Base-by-base conservation (phyloP, 139 green algal genomes). In the Chlorokybus atmophyticus region DNA sequence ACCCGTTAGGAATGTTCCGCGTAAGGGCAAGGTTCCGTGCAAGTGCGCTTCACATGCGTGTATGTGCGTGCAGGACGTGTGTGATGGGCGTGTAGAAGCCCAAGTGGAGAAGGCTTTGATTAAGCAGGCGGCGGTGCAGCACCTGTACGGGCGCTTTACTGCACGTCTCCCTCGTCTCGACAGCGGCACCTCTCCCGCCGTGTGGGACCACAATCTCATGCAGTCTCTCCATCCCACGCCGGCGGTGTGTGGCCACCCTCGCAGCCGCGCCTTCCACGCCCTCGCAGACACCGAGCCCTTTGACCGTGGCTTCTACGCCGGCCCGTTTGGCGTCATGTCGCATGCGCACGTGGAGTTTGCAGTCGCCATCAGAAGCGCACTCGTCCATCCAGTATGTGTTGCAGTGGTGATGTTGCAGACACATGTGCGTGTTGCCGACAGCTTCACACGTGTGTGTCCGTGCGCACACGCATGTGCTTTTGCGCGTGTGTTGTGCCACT, bases 291-390 rank as follows among this genome's bases (percentile, higher is more conserved):
- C 61, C 8, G 92, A 99, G 78, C 32, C 60, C 0, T 98, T 99
- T 67, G 92, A 99, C 69, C 64, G 92, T 2, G 92, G 92, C 28
- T 90, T 87, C 57, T 99, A 96, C 47, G 76, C 89, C 0, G 92
- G 89, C 1, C 92, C 92, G 3, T 87, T 97, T 59, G 92, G 92
- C 10, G 97, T 85, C 85, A 57, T 99, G 27, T 76, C 64, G 0
- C 80, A 79, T 3, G 57, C 62, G 17, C 80, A 73, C 0, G 81
- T 84, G 0, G 92, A 98, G 75, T 97, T 99, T 79, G 81, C 79
- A 2, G 92, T 99, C 5, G 92, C 87, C 29, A 98, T 99, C 60
- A 73, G 92, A n/a, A 95, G 85, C 6, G 87, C 86, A 0, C 73
- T 98, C 2, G 58, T 95, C 4, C 68, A 71, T 30, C 52, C 62